These are phyloP conservation scores for Debaryomycetaceae sp. DNA, from an alignment of 1,139 yeast species.

Conservation along the genomic window DNA sequence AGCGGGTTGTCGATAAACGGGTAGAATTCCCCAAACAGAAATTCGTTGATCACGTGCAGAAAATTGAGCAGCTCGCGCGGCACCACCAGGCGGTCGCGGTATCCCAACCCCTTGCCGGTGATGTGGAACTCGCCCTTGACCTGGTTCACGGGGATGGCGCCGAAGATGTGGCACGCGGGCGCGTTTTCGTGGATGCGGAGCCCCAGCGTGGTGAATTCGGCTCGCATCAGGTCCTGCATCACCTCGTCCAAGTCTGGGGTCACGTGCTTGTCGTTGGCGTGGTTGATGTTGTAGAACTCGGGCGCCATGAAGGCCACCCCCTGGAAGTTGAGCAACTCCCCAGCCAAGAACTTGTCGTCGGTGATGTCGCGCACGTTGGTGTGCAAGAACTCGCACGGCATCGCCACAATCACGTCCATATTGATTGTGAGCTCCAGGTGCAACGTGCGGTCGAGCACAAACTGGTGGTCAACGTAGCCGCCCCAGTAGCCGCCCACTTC, in stretches of 20 bases:
- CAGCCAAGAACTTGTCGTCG: slow-evolving; percentile 72
- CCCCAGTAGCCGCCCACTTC: slow-evolving; percentile 84
- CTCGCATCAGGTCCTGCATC: slow-evolving; percentile 59
- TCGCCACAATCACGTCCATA: slow-evolving; percentile 73
- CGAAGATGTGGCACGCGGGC: slow-evolving; percentile 86
- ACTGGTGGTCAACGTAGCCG: slow-evolving; percentile 76
- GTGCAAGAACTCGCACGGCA: slow-evolving; percentile 76
- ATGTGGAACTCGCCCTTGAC: slow-evolving; percentile 85
- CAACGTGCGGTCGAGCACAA: slow-evolving; percentile 64
- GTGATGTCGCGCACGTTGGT: slow-evolving; percentile 78
- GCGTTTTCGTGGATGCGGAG: slow-evolving; percentile 43
- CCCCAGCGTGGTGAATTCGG: slow-evolving; percentile 51
- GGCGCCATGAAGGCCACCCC: slow-evolving; percentile 60
- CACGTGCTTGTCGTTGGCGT: slow-evolving; percentile 43
- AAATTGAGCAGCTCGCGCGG: slow-evolving; percentile 59
- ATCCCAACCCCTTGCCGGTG: slow-evolving; percentile 70
- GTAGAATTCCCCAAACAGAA: slow-evolving; percentile 86
- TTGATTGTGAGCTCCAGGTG: slow-evolving; percentile 64
- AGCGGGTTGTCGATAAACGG: slow-evolving; percentile 85
- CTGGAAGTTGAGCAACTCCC: slow-evolving; percentile 65
- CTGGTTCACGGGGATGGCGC: slow-evolving; percentile 80
- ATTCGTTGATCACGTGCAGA: slow-evolving; percentile 79
- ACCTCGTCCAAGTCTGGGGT: slow-evolving; percentile 67
- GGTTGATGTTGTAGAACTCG: slow-evolving; percentile 33
- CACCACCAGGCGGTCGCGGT: slow-evolving; percentile 41